phyloP scores from a whole-genome alignment of 2,329 filamentous ascomycete species.

The Didymella segeticola region DNA sequence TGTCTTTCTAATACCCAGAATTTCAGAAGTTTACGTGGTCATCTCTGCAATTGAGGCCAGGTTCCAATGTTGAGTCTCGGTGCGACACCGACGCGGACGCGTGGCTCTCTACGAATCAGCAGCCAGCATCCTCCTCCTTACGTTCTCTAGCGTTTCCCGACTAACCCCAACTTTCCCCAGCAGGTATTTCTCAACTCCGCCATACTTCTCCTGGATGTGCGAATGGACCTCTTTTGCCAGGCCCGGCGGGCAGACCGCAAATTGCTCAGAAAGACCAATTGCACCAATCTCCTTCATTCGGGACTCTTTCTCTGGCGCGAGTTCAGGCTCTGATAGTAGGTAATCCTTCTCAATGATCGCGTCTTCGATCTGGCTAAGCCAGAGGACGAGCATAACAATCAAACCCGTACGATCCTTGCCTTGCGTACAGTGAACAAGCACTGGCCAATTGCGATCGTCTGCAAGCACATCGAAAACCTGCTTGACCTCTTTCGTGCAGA shows the following conservation, averaged over 20 bases:
- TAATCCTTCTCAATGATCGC: constrained; percentile 76
- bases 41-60: neutral
- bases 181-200: constrained; percentile 71
- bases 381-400: constrained; percentile 70
- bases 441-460: constrained; percentile 62
- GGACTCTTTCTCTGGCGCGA: constrained; percentile 67
- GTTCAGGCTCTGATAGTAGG: constrained; percentile 65
- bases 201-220: constrained; percentile 68
- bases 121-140: constrained; percentile 44
- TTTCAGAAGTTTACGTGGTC: neutral
- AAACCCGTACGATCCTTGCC: constrained; percentile 87
- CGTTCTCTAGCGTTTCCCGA: constrained; percentile 41
- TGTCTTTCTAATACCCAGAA: too few species aligned
- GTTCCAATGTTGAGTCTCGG: constrained; percentile 1
- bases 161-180: constrained; percentile 65
- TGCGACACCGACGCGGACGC: constrained; percentile 15
- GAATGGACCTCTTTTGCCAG: constrained; percentile 67
- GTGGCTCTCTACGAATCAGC: constrained; percentile 20
- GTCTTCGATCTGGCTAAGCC: constrained; percentile 65
- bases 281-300: constrained; percentile 71
- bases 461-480: constrained; percentile 60
- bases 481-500: constrained; percentile 68
- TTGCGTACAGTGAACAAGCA: constrained; percentile 83
- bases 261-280: constrained; percentile 73
- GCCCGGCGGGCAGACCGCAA: constrained; percentile 68